Evolutionary conservation across 768 basidiomycete genomes (phyloP).

Genomic region (Serendipita sp.): DNA sequence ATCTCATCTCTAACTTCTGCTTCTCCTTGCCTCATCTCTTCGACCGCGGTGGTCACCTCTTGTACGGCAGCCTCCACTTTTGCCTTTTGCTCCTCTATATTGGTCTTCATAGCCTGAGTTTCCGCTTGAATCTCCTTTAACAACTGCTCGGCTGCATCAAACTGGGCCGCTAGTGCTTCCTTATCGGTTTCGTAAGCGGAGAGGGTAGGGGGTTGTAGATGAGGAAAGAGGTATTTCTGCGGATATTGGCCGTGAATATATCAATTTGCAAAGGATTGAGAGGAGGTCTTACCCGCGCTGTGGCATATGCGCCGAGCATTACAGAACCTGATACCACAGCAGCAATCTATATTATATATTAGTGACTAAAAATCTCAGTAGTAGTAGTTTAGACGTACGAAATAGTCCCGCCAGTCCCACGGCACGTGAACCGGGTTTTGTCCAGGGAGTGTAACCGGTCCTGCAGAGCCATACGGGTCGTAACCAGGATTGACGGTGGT

Average conservation of each 20-base stretch:
- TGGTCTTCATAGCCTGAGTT: slow-evolving; percentile 51
- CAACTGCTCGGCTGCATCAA: slow-evolving; percentile 72
- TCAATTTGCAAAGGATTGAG: background rate
- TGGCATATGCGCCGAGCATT: slow-evolving; percentile 59
- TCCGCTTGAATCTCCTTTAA: slow-evolving; percentile 68
- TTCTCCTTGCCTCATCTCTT: slow-evolving; percentile 66
- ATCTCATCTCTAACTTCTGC: slow-evolving; percentile 70
- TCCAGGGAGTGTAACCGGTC: slow-evolving; percentile 28
- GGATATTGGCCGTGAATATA: background rate
- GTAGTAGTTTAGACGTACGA: slow-evolving; percentile 37
- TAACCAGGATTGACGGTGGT: slow-evolving; percentile 13
- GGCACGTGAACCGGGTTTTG: slow-evolving; percentile 15
- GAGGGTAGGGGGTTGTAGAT: slow-evolving; percentile 73
- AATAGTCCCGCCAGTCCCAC: slow-evolving; percentile 97
- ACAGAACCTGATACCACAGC: slow-evolving; percentile 78
- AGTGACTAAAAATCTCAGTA: slow-evolving; percentile 5
- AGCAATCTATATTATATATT: slow-evolving; percentile 49
- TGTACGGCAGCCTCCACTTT: slow-evolving; percentile 54
- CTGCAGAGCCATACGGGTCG: slow-evolving; percentile 20
- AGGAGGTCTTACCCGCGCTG: slow-evolving; percentile 48
- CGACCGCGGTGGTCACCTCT: slow-evolving; percentile 56
- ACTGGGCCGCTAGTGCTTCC: slow-evolving; percentile 71
- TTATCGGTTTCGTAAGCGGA: slow-evolving; percentile 85
- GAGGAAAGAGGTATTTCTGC: slow-evolving; percentile 82
- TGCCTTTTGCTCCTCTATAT: slow-evolving; percentile 62